Evolutionary conservation across 1,139 yeast genomes (phyloP).

Genomic region (Diutina scorzettiae): DNA sequence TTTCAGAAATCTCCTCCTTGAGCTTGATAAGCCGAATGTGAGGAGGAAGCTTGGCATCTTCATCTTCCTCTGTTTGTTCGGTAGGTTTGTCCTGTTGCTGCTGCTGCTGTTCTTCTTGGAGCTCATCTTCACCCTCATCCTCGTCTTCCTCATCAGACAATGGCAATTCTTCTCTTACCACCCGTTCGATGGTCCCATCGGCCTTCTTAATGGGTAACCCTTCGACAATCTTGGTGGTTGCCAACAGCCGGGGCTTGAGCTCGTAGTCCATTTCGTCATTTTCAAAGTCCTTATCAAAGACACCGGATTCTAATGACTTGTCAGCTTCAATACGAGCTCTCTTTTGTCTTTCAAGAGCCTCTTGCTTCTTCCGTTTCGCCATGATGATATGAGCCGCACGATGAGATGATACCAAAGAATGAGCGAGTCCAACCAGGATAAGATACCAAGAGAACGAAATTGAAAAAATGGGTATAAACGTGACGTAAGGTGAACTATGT

Average conservation of each 20-base stretch:
- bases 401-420: neutral
- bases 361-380: slow-evolving; percentile 10
- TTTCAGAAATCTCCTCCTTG: slow-evolving; percentile 75
- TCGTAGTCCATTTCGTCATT: slow-evolving; percentile 64
- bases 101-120: slow-evolving; percentile 12
- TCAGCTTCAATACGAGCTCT: slow-evolving; percentile 40
- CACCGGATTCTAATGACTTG: slow-evolving; percentile 30
- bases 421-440: too few species aligned
- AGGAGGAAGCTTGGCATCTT: slow-evolving; percentile 40
- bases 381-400: slow-evolving; percentile 6
- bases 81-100: neutral
- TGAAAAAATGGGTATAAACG: too few species aligned
- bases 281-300: slow-evolving; percentile 35
- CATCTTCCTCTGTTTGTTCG: slow-evolving; percentile 17
- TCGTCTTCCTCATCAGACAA: slow-evolving; percentile 13
- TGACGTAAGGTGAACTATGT: too few species aligned
- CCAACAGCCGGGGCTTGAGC: slow-evolving; percentile 35
- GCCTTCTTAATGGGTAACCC: slow-evolving; percentile 65
- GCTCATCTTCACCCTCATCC: slow-evolving; percentile 10
- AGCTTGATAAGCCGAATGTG: slow-evolving; percentile 43
- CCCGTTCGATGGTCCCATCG: slow-evolving; percentile 63
- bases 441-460: too few species aligned
- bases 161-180: slow-evolving; percentile 24
- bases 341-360: slow-evolving; percentile 15
- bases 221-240: slow-evolving; percentile 37